Conservation (phyloP, 176 grass and related monocot species). For the Panicum miliaceum region DNA sequence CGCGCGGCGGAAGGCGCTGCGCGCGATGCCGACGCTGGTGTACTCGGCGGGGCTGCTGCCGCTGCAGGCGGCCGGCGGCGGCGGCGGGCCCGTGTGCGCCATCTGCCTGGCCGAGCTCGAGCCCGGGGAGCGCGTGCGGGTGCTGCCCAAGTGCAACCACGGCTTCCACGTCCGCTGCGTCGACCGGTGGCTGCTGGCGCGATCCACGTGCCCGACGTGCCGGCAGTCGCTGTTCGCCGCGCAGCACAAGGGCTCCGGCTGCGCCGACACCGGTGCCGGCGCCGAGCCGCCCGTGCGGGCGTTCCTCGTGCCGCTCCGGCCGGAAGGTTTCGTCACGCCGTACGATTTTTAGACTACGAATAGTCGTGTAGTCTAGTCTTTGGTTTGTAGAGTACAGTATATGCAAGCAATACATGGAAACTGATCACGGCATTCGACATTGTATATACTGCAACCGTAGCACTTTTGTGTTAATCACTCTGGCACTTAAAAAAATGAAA, state of each 20-base stretch:
- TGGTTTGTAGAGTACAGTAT: neutral
- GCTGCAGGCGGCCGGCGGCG: constrained; percentile 20
- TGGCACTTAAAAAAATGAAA: neutral
- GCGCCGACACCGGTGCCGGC: neutral
- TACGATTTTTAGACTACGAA: constrained; percentile 44
- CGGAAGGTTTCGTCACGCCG: constrained; percentile 48
- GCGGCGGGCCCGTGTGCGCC: constrained; percentile 42
- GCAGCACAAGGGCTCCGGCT: constrained; percentile 47
- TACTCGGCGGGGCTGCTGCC: constrained; percentile 53
- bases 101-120: constrained; percentile 71
- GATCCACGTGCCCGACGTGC: constrained; percentile 72
- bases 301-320: constrained; percentile 48
- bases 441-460: neutral
- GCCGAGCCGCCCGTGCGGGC: constrained; percentile 20
- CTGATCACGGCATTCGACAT: neutral
- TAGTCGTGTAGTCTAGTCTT: neutral
- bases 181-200: constrained; percentile 67
- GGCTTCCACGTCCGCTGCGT: constrained; percentile 75
- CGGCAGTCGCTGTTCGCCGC: constrained; percentile 47
- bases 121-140: constrained; percentile 58
- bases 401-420: neutral
- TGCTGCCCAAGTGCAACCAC: constrained; percentile 78
- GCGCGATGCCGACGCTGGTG: constrained; percentile 67
- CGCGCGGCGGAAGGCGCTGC: constrained; percentile 60
- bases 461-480: neutral